These are phyloP conservation scores for Kalmanozyma brasiliensis DNA, from an alignment of 1,284 basidiomycete genomes.

Conservation along the genomic window DNA sequence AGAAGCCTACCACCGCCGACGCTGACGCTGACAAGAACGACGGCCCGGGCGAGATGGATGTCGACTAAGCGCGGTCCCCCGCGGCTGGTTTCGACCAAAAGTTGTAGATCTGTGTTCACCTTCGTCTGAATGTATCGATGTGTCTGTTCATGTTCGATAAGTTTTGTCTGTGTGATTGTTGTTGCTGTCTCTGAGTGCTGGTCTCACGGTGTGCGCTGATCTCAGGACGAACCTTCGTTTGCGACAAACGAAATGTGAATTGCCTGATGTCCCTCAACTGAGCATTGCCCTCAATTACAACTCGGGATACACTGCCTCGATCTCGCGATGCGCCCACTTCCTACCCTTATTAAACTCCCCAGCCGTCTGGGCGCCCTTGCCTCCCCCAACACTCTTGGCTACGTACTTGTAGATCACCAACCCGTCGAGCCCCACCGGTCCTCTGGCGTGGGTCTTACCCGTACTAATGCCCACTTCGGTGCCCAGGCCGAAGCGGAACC, in stretches of 20 bases:
- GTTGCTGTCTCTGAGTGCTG: no score
- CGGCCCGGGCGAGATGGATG: conserved; percentile 63
- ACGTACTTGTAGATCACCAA: conserved; percentile 67
- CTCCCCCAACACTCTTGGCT: not conserved
- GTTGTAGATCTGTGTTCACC: not conserved
- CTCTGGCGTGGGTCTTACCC: conserved; percentile 93
- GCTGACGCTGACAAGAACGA: conserved; percentile 35
- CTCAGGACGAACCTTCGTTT: no score
- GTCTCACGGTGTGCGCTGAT: no score
- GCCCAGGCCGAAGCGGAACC: conserved; percentile 95
- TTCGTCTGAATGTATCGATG: not conserved
- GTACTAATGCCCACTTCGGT: conserved; percentile 98
- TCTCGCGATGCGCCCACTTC: conserved; percentile 23
- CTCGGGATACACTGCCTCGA: conserved; percentile 20
- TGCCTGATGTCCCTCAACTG: no score
- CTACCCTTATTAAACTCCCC: conserved; percentile 27
- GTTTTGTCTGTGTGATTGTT: no score
- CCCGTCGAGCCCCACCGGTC: conserved; percentile 95
- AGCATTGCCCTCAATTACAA: conserved; percentile 11
- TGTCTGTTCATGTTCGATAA: no score
- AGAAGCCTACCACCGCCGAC: conserved; percentile 1
- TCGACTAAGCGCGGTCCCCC: conserved; percentile 60
- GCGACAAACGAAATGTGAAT: no score
- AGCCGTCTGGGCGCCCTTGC: conserved; percentile 23
- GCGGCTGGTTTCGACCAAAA: not conserved